Evolutionary conservation across 2,329 filamentous ascomycete species (phyloP).

Genomic region (Madurella fahalii): DNA sequence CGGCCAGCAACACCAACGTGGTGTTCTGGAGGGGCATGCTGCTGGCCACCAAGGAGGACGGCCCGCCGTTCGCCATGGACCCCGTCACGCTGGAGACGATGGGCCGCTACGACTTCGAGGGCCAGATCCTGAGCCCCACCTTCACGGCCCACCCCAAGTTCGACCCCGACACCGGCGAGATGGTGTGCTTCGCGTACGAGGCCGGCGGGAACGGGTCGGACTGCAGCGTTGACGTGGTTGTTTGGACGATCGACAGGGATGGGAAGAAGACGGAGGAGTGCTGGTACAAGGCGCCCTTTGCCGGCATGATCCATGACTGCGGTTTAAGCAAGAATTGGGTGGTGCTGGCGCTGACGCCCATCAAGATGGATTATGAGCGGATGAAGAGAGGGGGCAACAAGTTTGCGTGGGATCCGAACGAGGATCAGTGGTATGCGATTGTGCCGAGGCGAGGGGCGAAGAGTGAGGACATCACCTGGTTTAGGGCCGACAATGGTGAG

Average conservation of each 20-base stretch:
- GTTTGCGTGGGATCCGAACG: slow-evolving; percentile 50
- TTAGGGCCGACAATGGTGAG: slow-evolving; percentile 47
- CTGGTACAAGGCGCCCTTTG: slow-evolving; percentile 48
- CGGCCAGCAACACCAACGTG: slow-evolving; percentile 58
- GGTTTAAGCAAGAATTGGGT: slow-evolving; percentile 46
- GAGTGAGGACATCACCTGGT: slow-evolving; percentile 50
- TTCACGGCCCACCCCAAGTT: slow-evolving; percentile 53
- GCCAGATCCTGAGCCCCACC: slow-evolving; percentile 43
- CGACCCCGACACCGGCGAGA: slow-evolving; percentile 48
- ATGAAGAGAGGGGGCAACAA: slow-evolving; percentile 46
- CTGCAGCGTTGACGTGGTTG: slow-evolving; percentile 40
- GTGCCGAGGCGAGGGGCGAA: slow-evolving; percentile 48
- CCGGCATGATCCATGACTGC: slow-evolving; percentile 51
- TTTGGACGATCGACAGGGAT: slow-evolving; percentile 43
- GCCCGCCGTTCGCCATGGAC: slow-evolving; percentile 49
- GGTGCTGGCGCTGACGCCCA: slow-evolving; percentile 44
- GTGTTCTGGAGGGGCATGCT: slow-evolving; percentile 53
- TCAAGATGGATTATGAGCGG: slow-evolving; percentile 42
- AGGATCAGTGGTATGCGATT: slow-evolving; percentile 53
- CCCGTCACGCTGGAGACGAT: slow-evolving; percentile 46
- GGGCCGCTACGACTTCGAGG: slow-evolving; percentile 49
- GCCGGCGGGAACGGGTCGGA: slow-evolving; percentile 42
- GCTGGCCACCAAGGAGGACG: slow-evolving; percentile 53
- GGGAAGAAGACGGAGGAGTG: slow-evolving; percentile 44
- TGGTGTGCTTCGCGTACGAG: slow-evolving; percentile 50